Evolutionary conservation across 2,329 filamentous ascomycete genomes (phyloP).

Genomic region (Ophiosphaerella narmari): DNA sequence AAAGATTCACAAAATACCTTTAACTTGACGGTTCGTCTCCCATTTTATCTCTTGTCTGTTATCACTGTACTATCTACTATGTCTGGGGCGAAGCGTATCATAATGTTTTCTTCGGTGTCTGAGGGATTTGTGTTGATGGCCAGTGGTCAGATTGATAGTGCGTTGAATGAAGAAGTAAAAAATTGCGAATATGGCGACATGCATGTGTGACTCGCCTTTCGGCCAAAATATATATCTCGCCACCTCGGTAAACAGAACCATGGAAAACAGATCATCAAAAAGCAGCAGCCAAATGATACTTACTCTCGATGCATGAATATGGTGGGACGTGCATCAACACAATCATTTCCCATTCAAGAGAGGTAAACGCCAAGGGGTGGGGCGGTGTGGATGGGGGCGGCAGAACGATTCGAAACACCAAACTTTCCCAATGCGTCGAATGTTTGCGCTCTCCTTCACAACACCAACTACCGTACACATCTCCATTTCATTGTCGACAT

Average conservation of each 20-base stretch:
- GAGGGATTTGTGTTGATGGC: conserved; percentile 13
- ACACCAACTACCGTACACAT: conserved; percentile 18
- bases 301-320: not conserved
- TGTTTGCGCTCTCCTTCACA: conserved; percentile 10
- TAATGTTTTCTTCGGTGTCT: conserved; percentile 17
- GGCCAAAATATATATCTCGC: too few species aligned
- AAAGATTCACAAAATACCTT: conserved; percentile 9
- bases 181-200: conserved; percentile 19
- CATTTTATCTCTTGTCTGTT: conserved; percentile 8
- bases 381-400: not conserved
- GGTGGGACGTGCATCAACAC: conserved; percentile 5
- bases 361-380: conserved; percentile 21
- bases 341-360: not conserved
- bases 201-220: conserved; percentile 3
- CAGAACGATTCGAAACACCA: conserved; percentile 26
- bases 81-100: conserved; percentile 12
- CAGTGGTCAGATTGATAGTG: conserved; percentile 23
- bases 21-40: conserved; percentile 9
- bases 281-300: not conserved
- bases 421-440: conserved; percentile 41
- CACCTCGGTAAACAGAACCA: too few species aligned
- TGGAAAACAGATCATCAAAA: not conserved
- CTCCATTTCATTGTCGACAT: conserved; percentile 9
- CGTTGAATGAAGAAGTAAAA: conserved; percentile 29
- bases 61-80: conserved; percentile 8